Evolutionary conservation across 2,329 filamentous ascomycete species (phyloP).

Genomic region (Chalaropsis thielavioides): DNA sequence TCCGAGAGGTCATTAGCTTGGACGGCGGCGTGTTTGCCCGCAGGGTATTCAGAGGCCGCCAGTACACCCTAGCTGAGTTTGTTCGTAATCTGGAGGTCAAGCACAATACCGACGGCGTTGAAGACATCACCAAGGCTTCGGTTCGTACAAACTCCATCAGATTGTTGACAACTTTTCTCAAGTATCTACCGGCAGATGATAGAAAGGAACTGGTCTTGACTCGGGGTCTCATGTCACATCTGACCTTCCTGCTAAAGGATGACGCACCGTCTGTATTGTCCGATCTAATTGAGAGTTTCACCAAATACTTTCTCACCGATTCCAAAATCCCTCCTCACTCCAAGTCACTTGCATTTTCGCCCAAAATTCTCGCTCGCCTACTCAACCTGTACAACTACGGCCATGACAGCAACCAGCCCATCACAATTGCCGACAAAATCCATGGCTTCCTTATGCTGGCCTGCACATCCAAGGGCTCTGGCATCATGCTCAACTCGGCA

Average conservation of each 20-base stretch:
- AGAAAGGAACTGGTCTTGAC: constrained; percentile 72
- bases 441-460: constrained; percentile 62
- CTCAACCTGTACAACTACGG: constrained; percentile 54
- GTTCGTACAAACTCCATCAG: constrained; percentile 70
- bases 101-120: constrained; percentile 39
- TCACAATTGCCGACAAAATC: constrained; percentile 48
- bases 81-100: constrained; percentile 68
- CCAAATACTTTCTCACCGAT: constrained; percentile 59
- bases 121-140: constrained; percentile 57
- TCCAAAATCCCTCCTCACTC: constrained; percentile 54
- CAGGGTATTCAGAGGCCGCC: constrained; percentile 60
- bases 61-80: constrained; percentile 65
- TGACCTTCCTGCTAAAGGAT: constrained; percentile 63
- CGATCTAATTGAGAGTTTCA: constrained; percentile 60
- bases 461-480: constrained; percentile 59
- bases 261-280: constrained; percentile 62
- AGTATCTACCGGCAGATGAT: constrained; percentile 58
- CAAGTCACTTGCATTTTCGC: constrained; percentile 64
- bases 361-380: constrained; percentile 57
- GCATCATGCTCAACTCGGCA: constrained; percentile 58
- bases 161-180: constrained; percentile 66
- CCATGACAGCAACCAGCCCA: constrained; percentile 31
- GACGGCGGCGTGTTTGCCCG: constrained; percentile 73
- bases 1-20: constrained; percentile 72
- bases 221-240: constrained; percentile 65